Evolutionary conservation across 139 green algal species (phyloP).

Genomic region (Tetraselmis striata): DNA sequence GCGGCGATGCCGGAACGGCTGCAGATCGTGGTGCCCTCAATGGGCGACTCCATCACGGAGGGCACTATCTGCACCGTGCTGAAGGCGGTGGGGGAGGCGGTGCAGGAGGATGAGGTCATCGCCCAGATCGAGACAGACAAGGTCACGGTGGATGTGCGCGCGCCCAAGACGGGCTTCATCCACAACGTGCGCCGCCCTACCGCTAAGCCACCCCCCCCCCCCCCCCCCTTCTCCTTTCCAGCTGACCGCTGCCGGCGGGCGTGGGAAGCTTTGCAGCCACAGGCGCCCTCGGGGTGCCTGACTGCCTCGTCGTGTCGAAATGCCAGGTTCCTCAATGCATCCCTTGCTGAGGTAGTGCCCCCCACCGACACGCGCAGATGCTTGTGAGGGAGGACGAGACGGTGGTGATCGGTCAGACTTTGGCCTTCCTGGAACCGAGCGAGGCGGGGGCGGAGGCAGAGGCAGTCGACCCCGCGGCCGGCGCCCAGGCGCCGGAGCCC

Average conservation of each 20-base stretch:
- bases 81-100: slow-evolving; percentile 15
- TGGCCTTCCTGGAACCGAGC: not conserved
- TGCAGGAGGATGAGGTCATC: slow-evolving; percentile 51
- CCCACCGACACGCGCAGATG: not conserved
- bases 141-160: slow-evolving; percentile 25
- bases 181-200: not conserved
- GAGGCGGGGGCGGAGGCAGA: not conserved
- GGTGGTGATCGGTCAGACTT: not conserved
- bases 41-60: slow-evolving; percentile 44
- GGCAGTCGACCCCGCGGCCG: too few species aligned
- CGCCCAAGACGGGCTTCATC: not conserved
- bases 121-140: slow-evolving; percentile 63
- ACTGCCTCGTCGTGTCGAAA: too few species aligned
- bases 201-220: too few species aligned
- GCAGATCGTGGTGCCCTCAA: slow-evolving; percentile 27
- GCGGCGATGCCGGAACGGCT: not conserved
- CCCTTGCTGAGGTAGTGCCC: too few species aligned
- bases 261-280: too few species aligned
- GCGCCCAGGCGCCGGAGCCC: not conserved
- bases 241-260: too few species aligned
- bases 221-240: too few species aligned
- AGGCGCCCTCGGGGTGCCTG: too few species aligned
- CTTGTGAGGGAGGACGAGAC: not conserved
- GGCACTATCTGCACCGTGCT: slow-evolving; percentile 22
- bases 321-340: too few species aligned